Evolutionary conservation across 176 grass and related monocot species (phyloP).

Genomic region (Echinochloa phyllopogon): DNA sequence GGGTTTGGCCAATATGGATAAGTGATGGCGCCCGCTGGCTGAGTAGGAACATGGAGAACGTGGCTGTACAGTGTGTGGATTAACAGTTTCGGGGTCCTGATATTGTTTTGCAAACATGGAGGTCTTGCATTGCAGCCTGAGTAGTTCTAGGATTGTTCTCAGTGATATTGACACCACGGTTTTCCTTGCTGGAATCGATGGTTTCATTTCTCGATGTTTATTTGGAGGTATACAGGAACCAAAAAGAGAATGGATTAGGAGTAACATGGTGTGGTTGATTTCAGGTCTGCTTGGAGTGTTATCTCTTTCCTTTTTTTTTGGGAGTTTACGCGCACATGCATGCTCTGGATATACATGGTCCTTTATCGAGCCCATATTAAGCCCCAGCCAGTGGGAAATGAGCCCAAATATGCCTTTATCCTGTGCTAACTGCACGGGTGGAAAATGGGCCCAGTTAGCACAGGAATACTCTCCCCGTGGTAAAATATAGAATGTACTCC

Average conservation of each 20-base stretch:
- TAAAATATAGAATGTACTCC: too few relatives aligned
- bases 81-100: not conserved
- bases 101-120: constrained; percentile 6
- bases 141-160: constrained; percentile 5
- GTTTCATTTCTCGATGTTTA: constrained; percentile 16
- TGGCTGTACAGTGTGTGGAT: constrained; percentile 27
- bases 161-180: not conserved
- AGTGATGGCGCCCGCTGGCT: not conserved
- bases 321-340: too few relatives aligned
- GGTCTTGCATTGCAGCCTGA: not conserved
- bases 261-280: not conserved
- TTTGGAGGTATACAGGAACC: not conserved
- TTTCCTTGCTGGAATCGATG: not conserved
- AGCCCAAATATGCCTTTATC: too few relatives aligned
- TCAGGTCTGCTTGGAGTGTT: too few relatives aligned
- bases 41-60: constrained; percentile 18
- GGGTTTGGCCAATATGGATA: not conserved
- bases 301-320: too few relatives aligned
- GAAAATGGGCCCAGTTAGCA: too few relatives aligned
- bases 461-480: too few relatives aligned
- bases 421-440: too few relatives aligned
- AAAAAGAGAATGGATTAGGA: not conserved
- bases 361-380: too few relatives aligned
- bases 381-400: too few relatives aligned
- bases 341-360: too few relatives aligned